Evolutionary conservation across 805 yeast genomes (phyloP), one percentile per base, ranked within the genome.

Genomic region (Myxozyma udenii): DNA sequence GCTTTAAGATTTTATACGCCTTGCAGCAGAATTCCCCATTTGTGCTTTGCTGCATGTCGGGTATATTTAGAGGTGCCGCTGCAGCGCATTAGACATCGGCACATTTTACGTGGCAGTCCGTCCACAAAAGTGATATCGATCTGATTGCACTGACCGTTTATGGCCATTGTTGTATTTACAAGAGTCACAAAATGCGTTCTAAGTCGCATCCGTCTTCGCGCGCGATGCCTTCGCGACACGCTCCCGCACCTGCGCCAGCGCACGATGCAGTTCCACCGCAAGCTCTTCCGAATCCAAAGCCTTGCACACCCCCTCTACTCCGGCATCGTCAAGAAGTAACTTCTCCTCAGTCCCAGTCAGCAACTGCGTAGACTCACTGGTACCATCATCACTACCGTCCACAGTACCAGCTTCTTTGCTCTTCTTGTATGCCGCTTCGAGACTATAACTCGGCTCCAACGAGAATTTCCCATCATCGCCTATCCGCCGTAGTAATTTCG

Each of bases 401-500:
- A 33, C 23, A 41, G 37, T 19, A 33, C 50, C n/a, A 22, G 19
- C 25, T 7, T n/a, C 38, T 4, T 4, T 16, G 6, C 16, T 16
- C 14, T 7, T 6, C 24, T 33, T 19, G 22, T 51, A 51, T 11
- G 50, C 37, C n/a, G 48, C 19, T 16, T 43, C 49, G 4, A 58
- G 41, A 16, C 39, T n/a, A 9, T 40, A 30, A 19, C 41, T 41
- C 11, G 71, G 66, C 25, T 60, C 61, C 51, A 71, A 62, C 2
- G 63, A 58, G 24, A 79, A 66, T 51, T 76, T 76, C 36, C 71
- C 60, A 14, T 65, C 69, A 24, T 74, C 73, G n/a, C 81, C 64
- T 48, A 90, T 71, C 46, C 76, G 77, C 30, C 74, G 69, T 54
- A 90, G 68, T 64, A 87, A 93, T 56, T 75, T 72, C 3, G 87